Evolutionary conservation across 2,329 filamentous ascomycete species (phyloP).

Genomic region (Microsporum canis): DNA sequence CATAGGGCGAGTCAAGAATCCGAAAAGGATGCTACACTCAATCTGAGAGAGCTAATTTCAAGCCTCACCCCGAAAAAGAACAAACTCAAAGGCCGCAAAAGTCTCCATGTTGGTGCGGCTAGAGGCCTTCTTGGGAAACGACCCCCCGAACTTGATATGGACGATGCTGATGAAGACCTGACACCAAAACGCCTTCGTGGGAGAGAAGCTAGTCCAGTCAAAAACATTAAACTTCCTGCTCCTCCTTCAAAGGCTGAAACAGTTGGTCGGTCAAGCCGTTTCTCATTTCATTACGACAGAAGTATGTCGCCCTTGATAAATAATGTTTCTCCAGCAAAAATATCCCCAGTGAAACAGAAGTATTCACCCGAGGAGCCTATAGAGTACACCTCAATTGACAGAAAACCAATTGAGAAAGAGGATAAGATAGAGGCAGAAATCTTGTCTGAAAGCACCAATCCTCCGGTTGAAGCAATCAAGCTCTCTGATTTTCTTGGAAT

Average conservation of each 20-base stretch:
- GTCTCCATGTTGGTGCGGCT: conserved; percentile 63
- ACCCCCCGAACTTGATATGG: conserved; percentile 57
- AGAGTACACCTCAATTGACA: conserved; percentile 40
- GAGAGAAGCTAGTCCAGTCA: conserved; percentile 65
- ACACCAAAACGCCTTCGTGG: conserved; percentile 56
- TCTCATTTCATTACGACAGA: conserved; percentile 36
- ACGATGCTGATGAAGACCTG: conserved; percentile 46
- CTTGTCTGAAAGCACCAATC: background rate
- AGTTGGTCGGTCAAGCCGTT: conserved; percentile 45
- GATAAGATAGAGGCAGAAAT: background rate
- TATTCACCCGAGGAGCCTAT: conserved; percentile 48
- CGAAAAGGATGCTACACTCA: conserved; percentile 53
- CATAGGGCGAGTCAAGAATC: conserved; percentile 43
- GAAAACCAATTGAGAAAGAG: background rate
- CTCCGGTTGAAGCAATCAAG: conserved; percentile 51
- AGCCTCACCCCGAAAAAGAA: conserved; percentile 67
- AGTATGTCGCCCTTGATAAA: conserved; percentile 21
- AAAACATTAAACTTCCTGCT: conserved; percentile 58
- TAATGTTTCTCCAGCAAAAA: background rate
- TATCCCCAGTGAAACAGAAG: conserved; percentile 14
- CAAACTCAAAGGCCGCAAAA: conserved; percentile 57
- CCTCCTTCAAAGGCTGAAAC: conserved; percentile 58
- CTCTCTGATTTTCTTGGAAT: conserved; percentile 88
- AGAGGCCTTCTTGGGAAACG: conserved; percentile 63
- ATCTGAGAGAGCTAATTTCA: conserved; percentile 65